These are phyloP conservation scores for Lentinus brumalis DNA, from an alignment of 768 basidiomycete species.

Conservation along the genomic window DNA sequence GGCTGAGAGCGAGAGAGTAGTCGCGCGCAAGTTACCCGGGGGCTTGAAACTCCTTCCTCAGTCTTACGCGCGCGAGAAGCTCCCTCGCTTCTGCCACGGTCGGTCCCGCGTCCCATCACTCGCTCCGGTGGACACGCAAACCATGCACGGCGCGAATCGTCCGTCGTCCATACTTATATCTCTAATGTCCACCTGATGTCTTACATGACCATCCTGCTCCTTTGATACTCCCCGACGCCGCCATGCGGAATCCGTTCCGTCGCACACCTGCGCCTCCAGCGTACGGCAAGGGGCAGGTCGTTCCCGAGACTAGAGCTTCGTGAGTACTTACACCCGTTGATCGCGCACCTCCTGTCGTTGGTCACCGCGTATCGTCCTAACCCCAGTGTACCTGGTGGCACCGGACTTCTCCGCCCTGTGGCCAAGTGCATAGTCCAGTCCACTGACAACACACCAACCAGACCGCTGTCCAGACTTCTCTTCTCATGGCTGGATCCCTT, in stretches of 20 bases:
- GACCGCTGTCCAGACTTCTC: constrained; percentile 46
- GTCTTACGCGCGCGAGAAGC: too few relatives aligned
- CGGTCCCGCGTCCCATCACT: too few relatives aligned
- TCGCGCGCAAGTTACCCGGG: too few relatives aligned
- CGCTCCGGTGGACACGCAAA: too few relatives aligned
- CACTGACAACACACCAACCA: constrained; percentile 22
- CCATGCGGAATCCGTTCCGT: constrained; percentile 40
- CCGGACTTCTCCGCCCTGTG: not conserved
- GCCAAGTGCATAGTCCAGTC: not conserved
- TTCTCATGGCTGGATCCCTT: constrained; percentile 58
- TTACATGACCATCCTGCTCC: too few relatives aligned
- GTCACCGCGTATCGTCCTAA: not conserved
- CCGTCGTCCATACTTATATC: too few relatives aligned
- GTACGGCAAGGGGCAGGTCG: constrained; percentile 46
- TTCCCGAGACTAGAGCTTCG: constrained; percentile 43
- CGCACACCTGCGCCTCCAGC: constrained; percentile 51
- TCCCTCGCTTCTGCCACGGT: too few relatives aligned
- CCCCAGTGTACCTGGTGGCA: not conserved
- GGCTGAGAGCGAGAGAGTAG: too few relatives aligned
- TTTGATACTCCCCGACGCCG: not conserved
- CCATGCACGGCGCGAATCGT: too few relatives aligned
- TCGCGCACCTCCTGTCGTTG: not conserved
- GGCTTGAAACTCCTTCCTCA: too few relatives aligned
- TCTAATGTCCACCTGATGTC: too few relatives aligned
- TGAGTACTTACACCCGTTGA: constrained; percentile 21